phyloP scores from a whole-genome alignment of 441 rosid species.

The Eruca vesicaria region DNA sequence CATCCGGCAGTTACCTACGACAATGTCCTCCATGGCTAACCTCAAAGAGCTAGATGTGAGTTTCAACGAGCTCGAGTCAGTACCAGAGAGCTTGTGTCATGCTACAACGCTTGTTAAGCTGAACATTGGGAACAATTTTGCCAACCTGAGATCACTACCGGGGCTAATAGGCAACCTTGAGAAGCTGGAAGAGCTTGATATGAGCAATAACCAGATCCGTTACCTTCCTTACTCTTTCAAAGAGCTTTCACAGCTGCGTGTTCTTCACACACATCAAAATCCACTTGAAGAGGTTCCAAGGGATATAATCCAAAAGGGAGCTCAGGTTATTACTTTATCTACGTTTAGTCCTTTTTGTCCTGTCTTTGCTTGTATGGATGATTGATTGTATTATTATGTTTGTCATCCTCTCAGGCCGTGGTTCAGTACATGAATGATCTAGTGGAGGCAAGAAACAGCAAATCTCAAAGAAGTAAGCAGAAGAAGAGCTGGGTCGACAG shows the following conservation, averaged over 20 bases:
- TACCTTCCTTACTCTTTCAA: slow-evolving; percentile 85
- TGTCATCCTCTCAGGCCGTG: slow-evolving; percentile 21
- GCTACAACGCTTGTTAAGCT: slow-evolving; percentile 84
- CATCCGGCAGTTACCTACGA: slow-evolving; percentile 85
- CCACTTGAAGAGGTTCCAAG: slow-evolving; percentile 92
- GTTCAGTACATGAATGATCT: slow-evolving; percentile 78
- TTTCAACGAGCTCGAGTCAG: slow-evolving; percentile 96
- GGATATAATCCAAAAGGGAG: slow-evolving; percentile 71
- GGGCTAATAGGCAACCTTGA: slow-evolving; percentile 94
- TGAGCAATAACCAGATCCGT: slow-evolving; percentile 95
- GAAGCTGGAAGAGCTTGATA: slow-evolving; percentile 88
- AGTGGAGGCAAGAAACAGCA: slow-evolving; percentile 55
- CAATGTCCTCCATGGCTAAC: slow-evolving; percentile 76
- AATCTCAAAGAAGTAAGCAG: slow-evolving; percentile 56
- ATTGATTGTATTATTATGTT: slow-evolving; percentile 5
- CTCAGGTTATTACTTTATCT: slow-evolving; percentile 60
- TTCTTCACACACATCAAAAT: slow-evolving; percentile 66
- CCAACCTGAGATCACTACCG: slow-evolving; percentile 76
- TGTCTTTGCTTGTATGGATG: slow-evolving; percentile 1
- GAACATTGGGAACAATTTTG: slow-evolving; percentile 91
- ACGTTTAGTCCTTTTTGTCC: not conserved
- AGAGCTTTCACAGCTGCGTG: slow-evolving; percentile 61
- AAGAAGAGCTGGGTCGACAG: slow-evolving; percentile 80
- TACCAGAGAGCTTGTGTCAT: slow-evolving; percentile 94
- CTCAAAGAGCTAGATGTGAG: slow-evolving; percentile 89